Percentiles rank a stretch among this genome's conserved stretches.
Evolutionary conservation across 441 rosid genomes (phyloP).

Genomic region (Syzygium syzygioides): DNA sequence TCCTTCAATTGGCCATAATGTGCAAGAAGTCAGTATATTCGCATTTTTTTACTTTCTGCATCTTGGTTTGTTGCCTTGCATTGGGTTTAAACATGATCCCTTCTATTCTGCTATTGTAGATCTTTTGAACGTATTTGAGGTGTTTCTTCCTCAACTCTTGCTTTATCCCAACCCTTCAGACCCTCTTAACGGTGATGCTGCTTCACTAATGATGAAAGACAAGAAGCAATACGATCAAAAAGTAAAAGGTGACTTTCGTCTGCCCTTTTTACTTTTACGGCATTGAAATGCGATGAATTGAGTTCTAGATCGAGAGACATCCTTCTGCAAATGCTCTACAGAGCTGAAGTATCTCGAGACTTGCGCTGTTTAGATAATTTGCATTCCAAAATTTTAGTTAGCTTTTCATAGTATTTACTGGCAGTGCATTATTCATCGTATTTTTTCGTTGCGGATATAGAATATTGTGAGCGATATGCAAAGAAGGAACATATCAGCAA

Average conservation of each 20-base stretch:
- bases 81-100: not conserved
- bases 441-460: conserved; percentile 20
- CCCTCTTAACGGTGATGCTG: conserved; percentile 63
- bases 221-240: conserved; percentile 44
- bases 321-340: not conserved
- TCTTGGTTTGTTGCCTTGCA: not conserved
- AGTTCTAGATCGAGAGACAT: not conserved
- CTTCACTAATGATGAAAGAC: conserved; percentile 65
- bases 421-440: not conserved
- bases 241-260: conserved; percentile 43
- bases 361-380: not conserved
- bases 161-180: conserved; percentile 68
- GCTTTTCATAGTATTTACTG: not conserved
- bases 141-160: conserved; percentile 61
- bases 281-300: not conserved
- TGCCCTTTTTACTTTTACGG: not conserved
- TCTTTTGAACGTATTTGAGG: conserved; percentile 61
- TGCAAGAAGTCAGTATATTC: not conserved
- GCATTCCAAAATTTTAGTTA: not conserved
- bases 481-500: conserved; percentile 38
- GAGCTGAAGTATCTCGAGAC: not conserved
- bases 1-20: not conserved
- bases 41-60: not conserved
- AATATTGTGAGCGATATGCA: conserved; percentile 53
- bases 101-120: conserved; percentile 29